Conservation (phyloP, 306 rosid genomes). For the Mucuna pruriens region DNA sequence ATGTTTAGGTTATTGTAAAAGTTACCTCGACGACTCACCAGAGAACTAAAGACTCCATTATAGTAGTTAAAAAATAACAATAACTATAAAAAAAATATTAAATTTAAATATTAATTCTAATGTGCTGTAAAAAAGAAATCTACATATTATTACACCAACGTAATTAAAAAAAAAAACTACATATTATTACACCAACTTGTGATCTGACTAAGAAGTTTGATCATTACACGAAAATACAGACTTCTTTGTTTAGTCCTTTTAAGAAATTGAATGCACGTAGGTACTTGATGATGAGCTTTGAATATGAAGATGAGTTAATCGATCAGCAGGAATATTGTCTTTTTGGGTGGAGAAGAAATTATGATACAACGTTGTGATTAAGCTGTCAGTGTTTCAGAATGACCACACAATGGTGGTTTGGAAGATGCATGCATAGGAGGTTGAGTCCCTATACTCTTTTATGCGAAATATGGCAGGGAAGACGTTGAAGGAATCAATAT, state of each 20-base stretch:
- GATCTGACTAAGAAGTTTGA: no score
- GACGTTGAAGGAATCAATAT: background rate
- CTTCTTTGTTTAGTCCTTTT: background rate
- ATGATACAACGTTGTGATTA: conserved; percentile 29
- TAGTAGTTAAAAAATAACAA: no score
- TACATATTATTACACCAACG: no score
- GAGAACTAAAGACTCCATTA: no score
- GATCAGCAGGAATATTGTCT: background rate
- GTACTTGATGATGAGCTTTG: background rate
- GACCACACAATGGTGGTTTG: conserved; percentile 34
- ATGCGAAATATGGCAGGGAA: background rate
- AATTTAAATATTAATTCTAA: no score
- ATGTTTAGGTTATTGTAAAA: no score
- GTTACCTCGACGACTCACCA: no score
- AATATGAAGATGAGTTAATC: background rate
- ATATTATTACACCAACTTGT: no score
- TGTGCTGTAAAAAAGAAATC: no score
- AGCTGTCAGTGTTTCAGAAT: conserved; percentile 26
- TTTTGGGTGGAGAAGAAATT: conserved; percentile 2
- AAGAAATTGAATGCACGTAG: background rate
- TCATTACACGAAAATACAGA: background rate
- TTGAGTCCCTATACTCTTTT: background rate
- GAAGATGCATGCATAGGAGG: conserved; percentile 23
- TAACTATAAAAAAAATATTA: no score
- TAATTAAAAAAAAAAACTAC: no score